These are phyloP conservation scores for Didymella keratinophila DNA, from an alignment of 2,329 filamentous ascomycete species.

Conservation along the genomic window DNA sequence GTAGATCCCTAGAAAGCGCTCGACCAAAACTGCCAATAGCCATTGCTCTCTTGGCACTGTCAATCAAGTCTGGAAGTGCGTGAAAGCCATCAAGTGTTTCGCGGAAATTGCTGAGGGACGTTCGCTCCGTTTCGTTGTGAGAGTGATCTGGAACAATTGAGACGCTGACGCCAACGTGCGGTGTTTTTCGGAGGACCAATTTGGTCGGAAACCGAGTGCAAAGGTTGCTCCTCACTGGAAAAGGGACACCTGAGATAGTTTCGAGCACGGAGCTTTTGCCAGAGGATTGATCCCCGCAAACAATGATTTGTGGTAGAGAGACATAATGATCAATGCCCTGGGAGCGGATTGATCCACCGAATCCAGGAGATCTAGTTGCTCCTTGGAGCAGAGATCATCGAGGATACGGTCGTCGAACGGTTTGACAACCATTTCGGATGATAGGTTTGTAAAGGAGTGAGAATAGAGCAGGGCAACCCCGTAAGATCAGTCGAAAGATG, in stretches of 20 bases:
- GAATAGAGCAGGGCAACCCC: too few species aligned
- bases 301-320: background rate
- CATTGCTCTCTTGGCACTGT: slow-evolving; percentile 61
- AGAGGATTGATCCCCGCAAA: slow-evolving; percentile 1
- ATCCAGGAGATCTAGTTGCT: background rate
- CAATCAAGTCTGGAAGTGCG: slow-evolving; percentile 46
- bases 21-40: slow-evolving; percentile 52
- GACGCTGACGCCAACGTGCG: slow-evolving; percentile 51
- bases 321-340: background rate
- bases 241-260: background rate
- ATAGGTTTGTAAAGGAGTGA: too few species aligned
- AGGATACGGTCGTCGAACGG: too few species aligned
- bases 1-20: slow-evolving; percentile 36
- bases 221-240: background rate
- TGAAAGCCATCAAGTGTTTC: slow-evolving; percentile 28
- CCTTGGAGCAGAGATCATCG: background rate
- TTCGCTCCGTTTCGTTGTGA: slow-evolving; percentile 22
- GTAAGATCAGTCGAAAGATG: too few species aligned
- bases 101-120: slow-evolving; percentile 28
- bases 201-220: slow-evolving; percentile 59
- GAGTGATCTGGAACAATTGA: slow-evolving; percentile 43
- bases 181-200: slow-evolving; percentile 60
- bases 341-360: background rate
- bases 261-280: slow-evolving; percentile 1
- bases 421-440: too few species aligned